Evolutionary conservation across 768 basidiomycete species (phyloP).

Genomic region (Fomitopsis pulvina): DNA sequence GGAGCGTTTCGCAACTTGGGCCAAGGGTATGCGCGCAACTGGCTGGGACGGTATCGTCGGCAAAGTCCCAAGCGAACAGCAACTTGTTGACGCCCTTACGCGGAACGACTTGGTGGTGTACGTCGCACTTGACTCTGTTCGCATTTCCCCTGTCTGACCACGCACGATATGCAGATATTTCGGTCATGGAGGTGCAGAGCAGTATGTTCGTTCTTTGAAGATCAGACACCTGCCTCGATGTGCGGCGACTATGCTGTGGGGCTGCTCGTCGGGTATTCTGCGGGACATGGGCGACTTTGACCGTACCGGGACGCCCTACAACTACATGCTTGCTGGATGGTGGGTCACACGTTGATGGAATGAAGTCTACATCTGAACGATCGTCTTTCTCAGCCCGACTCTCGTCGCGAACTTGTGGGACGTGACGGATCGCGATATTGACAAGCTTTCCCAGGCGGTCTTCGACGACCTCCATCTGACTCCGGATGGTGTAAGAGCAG

Average conservation of each 20-base stretch:
- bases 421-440: slow-evolving; percentile 96
- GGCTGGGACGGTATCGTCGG: slow-evolving; percentile 88
- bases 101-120: slow-evolving; percentile 86
- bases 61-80: slow-evolving; percentile 72
- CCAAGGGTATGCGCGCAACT: slow-evolving; percentile 56
- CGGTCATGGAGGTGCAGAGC: slow-evolving; percentile 94
- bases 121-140: slow-evolving; percentile 20
- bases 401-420: slow-evolving; percentile 97
- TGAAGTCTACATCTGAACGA: background rate
- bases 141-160: background rate
- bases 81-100: slow-evolving; percentile 67
- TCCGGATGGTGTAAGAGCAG: slow-evolving; percentile 17
- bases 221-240: slow-evolving; percentile 78
- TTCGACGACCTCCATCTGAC: slow-evolving; percentile 64
- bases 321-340: slow-evolving; percentile 98
- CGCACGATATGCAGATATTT: slow-evolving; percentile 65
- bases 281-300: slow-evolving; percentile 94
- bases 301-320: slow-evolving; percentile 82
- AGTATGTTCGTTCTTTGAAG: slow-evolving; percentile 85
- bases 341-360: slow-evolving; percentile 36
- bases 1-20: slow-evolving; percentile 74
- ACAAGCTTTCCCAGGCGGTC: slow-evolving; percentile 82
- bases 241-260: slow-evolving; percentile 96
- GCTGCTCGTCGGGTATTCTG: slow-evolving; percentile 89
- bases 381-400: slow-evolving; percentile 49